These are phyloP conservation scores for Diplodia scrobiculata DNA, from an alignment of 2,329 filamentous ascomycete genomes.

Conservation along the genomic window DNA sequence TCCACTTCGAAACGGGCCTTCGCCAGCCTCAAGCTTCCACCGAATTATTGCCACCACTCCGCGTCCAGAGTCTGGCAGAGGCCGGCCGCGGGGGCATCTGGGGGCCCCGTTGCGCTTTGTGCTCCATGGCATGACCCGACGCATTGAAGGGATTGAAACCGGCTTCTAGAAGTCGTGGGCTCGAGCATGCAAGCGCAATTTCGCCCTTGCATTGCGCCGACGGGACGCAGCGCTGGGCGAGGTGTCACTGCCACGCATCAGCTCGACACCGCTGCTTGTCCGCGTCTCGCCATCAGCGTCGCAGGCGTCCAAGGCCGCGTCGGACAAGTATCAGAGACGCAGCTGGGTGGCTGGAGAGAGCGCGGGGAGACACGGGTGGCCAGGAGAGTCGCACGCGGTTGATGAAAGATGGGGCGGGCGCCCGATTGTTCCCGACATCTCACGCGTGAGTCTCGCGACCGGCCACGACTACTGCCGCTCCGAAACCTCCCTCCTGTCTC, in stretches of 20 bases:
- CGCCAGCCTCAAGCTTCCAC: background rate
- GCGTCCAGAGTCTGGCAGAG: background rate
- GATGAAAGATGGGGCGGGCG: conserved; percentile 11
- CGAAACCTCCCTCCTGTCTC: conserved; percentile 18
- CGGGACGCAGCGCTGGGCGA: background rate
- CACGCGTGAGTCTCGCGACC: background rate
- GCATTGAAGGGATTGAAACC: conserved; percentile 1
- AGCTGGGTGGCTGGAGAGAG: conserved; percentile 10
- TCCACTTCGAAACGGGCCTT: background rate
- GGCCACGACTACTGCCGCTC: background rate
- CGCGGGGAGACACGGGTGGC: background rate
- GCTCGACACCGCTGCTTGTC: background rate
- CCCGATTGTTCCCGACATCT: background rate
- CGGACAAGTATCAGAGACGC: conserved; percentile 2
- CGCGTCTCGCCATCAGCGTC: background rate
- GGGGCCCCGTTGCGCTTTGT: background rate
- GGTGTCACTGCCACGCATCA: conserved; percentile 22
- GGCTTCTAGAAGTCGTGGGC: conserved; percentile 4
- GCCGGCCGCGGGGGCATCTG: background rate
- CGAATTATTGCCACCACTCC: background rate
- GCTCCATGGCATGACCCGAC: background rate
- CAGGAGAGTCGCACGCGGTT: background rate
- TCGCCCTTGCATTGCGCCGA: conserved; percentile 14
- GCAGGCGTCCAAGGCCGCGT: conserved; percentile 9
- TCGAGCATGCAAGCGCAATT: conserved; percentile 15